Base-by-base conservation (phyloP, 2,329 filamentous ascomycete species). In the Knufia fluminis region DNA sequence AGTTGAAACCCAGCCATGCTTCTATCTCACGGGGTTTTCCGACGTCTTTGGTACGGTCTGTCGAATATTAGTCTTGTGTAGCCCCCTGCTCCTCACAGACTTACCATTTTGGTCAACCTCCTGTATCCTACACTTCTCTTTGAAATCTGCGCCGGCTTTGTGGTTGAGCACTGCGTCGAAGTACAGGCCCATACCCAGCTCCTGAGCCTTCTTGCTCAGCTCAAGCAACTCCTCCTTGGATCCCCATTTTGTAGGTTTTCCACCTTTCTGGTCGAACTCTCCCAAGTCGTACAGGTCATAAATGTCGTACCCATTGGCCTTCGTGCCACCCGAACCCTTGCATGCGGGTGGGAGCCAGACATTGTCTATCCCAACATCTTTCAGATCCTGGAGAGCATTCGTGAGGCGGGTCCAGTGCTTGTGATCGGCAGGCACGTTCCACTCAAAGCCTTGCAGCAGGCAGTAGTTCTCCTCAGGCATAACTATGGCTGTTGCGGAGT, bases 111-210 rank as follows among this genome's bases (percentile, higher is more conserved):
- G 56, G 56, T 84, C 75, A 17, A 83, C 80, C 62, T 83, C 79
- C 39, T 79, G 70, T 1, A 76, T 77, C 53, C 68, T 68, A 49
- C 72, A 78, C 54, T 75, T 75, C 60, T 83, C 79, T 24, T 73
- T 80, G 33, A 71, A 66, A 58, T 83, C 80, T 4, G 77, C 80
- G 4, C 73, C 79, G 1, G 78, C 77, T 62, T 81, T 82, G 64
- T 83, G 83, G 59, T 86, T 87, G 40, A 86, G 67, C 8, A 84
- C 78, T 0, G 78, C 76, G 58, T 83, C 80, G 68, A 78, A 83
- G 56, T 82, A 73, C 0, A 82, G 54, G 1, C 73, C 71, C 1
- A 62, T 51, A 16, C 59, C 60, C 3, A 58, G 35, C 22, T 60
- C 57, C 32, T 62, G 52, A 3, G 56, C 52, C 28, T 52, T 57